Evolutionary conservation across 2,329 filamentous ascomycete genomes (phyloP).

Genomic region (Fusarium praegraminearum): DNA sequence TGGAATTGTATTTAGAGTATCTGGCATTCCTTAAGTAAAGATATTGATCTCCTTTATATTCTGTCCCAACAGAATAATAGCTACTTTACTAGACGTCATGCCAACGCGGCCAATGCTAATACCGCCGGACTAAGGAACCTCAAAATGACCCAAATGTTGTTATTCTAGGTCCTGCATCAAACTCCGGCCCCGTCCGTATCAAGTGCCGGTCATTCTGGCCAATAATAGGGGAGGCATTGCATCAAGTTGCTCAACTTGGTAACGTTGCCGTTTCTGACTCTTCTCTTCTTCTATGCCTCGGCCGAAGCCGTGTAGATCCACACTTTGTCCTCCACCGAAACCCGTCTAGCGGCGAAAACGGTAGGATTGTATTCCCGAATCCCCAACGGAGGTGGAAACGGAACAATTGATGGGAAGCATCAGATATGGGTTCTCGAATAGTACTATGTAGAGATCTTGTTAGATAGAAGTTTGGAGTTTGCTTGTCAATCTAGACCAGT

Average conservation of each 20-base stretch:
- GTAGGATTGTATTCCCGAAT: not conserved
- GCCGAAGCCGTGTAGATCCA: not conserved
- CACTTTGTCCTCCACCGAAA: not conserved
- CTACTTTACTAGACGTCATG: constrained; percentile 22
- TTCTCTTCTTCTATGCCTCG: not conserved
- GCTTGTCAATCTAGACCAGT: not conserved
- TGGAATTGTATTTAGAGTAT: not conserved
- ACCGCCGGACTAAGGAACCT: not conserved
- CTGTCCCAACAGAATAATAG: not conserved
- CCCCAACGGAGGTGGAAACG: not conserved
- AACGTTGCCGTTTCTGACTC: constrained; percentile 2
- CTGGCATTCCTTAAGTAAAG: not conserved
- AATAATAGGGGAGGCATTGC: not conserved
- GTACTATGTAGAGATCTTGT: not conserved
- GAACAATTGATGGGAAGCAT: not conserved
- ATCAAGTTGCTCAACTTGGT: not conserved
- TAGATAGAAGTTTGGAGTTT: not conserved
- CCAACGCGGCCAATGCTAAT: constrained; percentile 9
- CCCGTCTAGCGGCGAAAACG: constrained; percentile 2
- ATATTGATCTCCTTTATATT: constrained; percentile 15
- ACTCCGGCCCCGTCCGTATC: constrained; percentile 6
- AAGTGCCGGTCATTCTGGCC: not conserved
- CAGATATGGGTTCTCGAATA: not conserved
- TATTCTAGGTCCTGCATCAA: not conserved
- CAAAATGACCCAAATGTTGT: not conserved